Evolutionary conservation across 2,329 filamentous ascomycete species (phyloP), one percentile per base, ranked within the genome.

Genomic region (Onygena corvina): DNA sequence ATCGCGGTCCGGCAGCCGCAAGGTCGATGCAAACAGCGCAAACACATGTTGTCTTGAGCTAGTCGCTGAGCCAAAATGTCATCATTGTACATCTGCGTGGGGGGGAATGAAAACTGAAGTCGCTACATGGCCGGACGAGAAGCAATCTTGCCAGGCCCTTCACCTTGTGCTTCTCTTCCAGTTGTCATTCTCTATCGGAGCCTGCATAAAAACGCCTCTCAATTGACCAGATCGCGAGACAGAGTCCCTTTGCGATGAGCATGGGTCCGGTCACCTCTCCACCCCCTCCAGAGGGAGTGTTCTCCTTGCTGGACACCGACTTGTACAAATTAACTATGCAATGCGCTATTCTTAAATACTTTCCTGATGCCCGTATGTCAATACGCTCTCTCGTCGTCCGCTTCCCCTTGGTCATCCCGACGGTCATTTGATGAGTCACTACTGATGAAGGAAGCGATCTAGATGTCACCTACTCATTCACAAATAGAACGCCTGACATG

Each of bases 321-420:
- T 68, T 98, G 53, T 98, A 95, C 77, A 98, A 98, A 69, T 70
- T 98, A 67, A 98, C 92, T 16, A 98, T 98, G 92, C 92, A 98
- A 82, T 94, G 86, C 64, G 88, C 88, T 53, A 83, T 96, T 56
- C 77, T 93, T 58, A 93, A 93, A 67, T 93, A 89, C 71, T 96
- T 94, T 67, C 83, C 83, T 29, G 75, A 89, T 51, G 71, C 73
- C 51, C 57, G 71, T 73, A 50, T 33, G 38, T 25, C 8, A 21
- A 51, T 16, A 33, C 21, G 3, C 23, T 14, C 2, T 42, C 21
- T 33, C 30, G 23, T 9, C 9, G 11, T 33, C 16, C 7, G n/a
- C 33, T 42, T 5, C 7, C 5, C 20, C 16, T 44, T 11, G 38
- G 6, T 25, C 9, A 18, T 12, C 9, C 9, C 12, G 16, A 8